A percentile compares a stretch with the other conserved stretches of the same genome.
Evolutionary conservation across 176 grass and related monocot genomes (phyloP).

Genomic region (Phoenix dactylifera): DNA sequence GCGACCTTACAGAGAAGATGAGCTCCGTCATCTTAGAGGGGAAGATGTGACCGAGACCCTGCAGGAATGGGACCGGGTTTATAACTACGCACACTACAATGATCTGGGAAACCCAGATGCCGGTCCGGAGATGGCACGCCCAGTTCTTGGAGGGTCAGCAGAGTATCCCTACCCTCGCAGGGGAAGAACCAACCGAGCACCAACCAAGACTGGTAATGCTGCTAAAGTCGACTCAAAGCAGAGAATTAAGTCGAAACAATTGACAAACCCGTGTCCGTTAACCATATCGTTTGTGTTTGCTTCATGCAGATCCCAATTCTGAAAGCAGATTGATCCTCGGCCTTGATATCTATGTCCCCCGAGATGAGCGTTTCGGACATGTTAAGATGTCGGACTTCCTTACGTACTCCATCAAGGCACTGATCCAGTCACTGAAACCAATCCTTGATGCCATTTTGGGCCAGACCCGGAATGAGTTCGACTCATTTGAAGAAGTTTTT

Average conservation of each 20-base stretch:
- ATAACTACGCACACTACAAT: constrained; percentile 65
- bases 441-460: constrained; percentile 35
- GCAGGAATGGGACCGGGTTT: constrained; percentile 52
- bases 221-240: not conserved
- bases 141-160: constrained; percentile 39
- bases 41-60: constrained; percentile 33
- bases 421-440: constrained; percentile 34
- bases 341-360: constrained; percentile 51
- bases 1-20: constrained; percentile 52
- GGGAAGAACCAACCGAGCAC: constrained; percentile 29
- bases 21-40: constrained; percentile 48
- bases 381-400: constrained; percentile 61
- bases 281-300: not conserved
- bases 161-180: constrained; percentile 48
- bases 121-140: constrained; percentile 22
- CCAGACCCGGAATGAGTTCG: constrained; percentile 34
- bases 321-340: constrained; percentile 39
- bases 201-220: constrained; percentile 15
- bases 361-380: constrained; percentile 61
- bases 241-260: not conserved
- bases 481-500: constrained; percentile 47
- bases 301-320: constrained; percentile 36
- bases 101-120: constrained; percentile 53
- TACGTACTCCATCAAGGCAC: constrained; percentile 38
- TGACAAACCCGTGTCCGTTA: not conserved